phyloP scores from a whole-genome alignment of 768 basidiomycete genomes.

The Lactifluus rugatus region DNA sequence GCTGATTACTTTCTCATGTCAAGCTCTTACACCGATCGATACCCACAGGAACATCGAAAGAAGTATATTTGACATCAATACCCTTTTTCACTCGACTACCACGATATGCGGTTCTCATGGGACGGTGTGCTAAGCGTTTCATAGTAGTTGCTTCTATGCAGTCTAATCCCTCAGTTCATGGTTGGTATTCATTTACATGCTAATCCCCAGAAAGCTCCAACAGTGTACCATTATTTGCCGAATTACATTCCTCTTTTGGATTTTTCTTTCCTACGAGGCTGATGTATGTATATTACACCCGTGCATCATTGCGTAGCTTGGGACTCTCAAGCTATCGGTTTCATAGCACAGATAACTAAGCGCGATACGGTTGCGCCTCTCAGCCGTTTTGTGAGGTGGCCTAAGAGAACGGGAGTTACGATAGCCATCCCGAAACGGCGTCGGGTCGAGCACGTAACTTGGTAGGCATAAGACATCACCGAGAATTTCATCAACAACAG shows the following conservation, averaged over 20 bases:
- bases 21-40: background rate
- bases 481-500: too few relatives aligned
- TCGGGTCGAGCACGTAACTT: too few relatives aligned
- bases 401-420: too few relatives aligned
- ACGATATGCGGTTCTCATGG: background rate
- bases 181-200: background rate
- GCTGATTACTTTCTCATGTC: background rate
- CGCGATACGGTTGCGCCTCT: background rate
- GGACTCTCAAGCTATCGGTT: too few relatives aligned
- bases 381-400: background rate
- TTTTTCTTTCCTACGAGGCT: background rate
- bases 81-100: background rate
- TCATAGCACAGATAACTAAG: background rate
- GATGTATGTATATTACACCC: background rate
- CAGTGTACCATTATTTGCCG: background rate
- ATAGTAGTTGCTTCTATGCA: background rate
- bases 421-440: too few relatives aligned
- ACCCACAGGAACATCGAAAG: slow-evolving; percentile 38
- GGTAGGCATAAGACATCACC: too few relatives aligned
- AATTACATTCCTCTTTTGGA: background rate
- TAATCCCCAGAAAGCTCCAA: background rate
- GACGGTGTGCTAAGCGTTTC: background rate
- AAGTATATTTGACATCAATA: slow-evolving; percentile 24
- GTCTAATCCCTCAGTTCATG: background rate
- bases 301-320: too few relatives aligned